Evolutionary conservation across 305 asterid species (phyloP).

Genomic region (Rubia balearica): DNA sequence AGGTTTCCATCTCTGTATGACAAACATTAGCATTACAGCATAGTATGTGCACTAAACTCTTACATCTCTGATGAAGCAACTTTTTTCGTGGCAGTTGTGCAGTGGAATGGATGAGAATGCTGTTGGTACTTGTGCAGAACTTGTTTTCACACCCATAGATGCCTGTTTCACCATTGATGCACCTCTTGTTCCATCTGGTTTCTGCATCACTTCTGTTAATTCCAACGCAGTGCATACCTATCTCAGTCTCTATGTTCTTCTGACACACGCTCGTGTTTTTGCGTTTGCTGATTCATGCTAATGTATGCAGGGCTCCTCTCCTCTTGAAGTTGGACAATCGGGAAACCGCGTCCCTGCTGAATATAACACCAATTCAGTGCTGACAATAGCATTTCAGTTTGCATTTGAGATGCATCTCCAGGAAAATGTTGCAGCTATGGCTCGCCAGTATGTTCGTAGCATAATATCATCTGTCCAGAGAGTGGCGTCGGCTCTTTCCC

Average conservation of each 20-base stretch:
- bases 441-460: slow-evolving; percentile 84
- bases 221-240: slow-evolving; percentile 41
- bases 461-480: slow-evolving; percentile 92
- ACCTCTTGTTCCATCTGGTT: slow-evolving; percentile 96
- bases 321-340: slow-evolving; percentile 69
- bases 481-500: slow-evolving; percentile 89
- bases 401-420: slow-evolving; percentile 83
- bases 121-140: slow-evolving; percentile 74
- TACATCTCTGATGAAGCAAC: background rate
- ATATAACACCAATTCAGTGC: slow-evolving; percentile 58
- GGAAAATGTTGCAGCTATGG: slow-evolving; percentile 78
- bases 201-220: slow-evolving; percentile 87
- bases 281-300: slow-evolving; percentile 2
- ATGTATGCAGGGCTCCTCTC: slow-evolving; percentile 52
- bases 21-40: background rate
- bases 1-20: background rate
- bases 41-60: background rate
- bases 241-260: background rate
- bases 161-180: slow-evolving; percentile 95
- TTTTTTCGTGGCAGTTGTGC: slow-evolving; percentile 45
- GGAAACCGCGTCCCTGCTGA: slow-evolving; percentile 43
- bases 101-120: slow-evolving; percentile 89
- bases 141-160: slow-evolving; percentile 90
- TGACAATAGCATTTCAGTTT: slow-evolving; percentile 96
- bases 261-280: background rate